Conservation (phyloP, 2,329 filamentous ascomycete genomes). For the Zasmidium citrigriseum region DNA sequence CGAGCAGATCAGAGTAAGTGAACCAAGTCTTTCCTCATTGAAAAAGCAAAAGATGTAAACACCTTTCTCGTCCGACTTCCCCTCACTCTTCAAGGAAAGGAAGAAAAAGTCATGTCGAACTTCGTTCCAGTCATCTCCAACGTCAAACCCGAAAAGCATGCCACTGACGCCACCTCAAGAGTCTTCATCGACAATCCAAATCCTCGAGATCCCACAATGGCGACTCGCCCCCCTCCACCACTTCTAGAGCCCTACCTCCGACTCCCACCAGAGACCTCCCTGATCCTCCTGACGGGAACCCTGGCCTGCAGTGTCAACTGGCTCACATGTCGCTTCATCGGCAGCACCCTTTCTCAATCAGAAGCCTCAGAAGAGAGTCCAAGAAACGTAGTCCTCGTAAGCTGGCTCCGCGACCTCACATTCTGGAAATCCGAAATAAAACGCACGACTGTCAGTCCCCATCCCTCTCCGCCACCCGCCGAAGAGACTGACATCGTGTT, state of each 20-base stretch:
- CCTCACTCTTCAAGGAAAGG: no score
- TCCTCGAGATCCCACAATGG: conserved; percentile 4
- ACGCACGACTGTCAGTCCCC: conserved; percentile 24
- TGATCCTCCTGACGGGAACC: conserved; percentile 69
- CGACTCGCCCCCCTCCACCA: conserved; percentile 49
- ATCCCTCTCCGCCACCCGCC: not conserved
- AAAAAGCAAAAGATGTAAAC: no score
- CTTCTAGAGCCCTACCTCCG: conserved; percentile 65
- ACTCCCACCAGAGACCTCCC: conserved; percentile 59
- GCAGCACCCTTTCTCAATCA: conserved; percentile 42
- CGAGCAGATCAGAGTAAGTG: no score
- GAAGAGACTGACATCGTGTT: not conserved
- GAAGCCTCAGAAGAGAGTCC: conserved; percentile 29
- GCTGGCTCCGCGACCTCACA: conserved; percentile 74
- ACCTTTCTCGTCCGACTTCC: no score
- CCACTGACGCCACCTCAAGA: not conserved
- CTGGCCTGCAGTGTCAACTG: conserved; percentile 55
- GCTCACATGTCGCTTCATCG: conserved; percentile 56
- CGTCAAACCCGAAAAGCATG: not conserved
- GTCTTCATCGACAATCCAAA: not conserved
- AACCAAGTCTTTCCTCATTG: no score
- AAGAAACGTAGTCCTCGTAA: conserved; percentile 67
- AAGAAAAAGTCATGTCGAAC: no score
- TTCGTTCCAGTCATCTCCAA: no score
- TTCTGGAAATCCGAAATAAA: conserved; percentile 73